Evolutionary conservation across 331 rosid species (phyloP), one percentile per base, ranked within the genome.

Genomic region (Malus hybrid): DNA sequence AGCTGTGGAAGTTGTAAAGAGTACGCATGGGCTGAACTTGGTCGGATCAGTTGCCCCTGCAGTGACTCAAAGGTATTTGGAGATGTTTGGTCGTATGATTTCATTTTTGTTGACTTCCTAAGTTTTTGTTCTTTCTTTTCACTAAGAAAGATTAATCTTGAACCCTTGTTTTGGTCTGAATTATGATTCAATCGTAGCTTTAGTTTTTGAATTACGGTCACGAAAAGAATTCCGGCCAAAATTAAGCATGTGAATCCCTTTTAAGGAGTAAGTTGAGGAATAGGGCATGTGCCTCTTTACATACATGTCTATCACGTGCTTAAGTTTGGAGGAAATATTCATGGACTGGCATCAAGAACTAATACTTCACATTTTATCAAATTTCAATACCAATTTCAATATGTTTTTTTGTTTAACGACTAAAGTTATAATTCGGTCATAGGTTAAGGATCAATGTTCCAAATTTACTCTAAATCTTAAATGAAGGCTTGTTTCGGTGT

Each of bases 21-120:
- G 55, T 87, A 82, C 79, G 87, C 96, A 28, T 94, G 97, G 93
- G 84, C 83, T 64, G 83, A 89, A 68, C 91, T 94, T 55, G 96
- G 97, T 48, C 87, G 78, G 75, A 85, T 92, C 46, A 80, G 85
- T 83, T 94, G 97, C 83, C 81, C 92, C 73, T 92, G 93, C 88
- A 81, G 80, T 63, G 55, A 68, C 70, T 70, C 96, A 52, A 72
- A 84, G 90, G 97, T 91, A 83, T 66, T 8, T 18, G 53, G 20
- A 16, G 68, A 58, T 58, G 20, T 69, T 75, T 9, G 3, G 5
- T 58, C 15, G 28, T 39, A 60, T 44, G 36, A 30, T 56, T 48
- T 50, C n/a, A 5, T 62, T 20, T 39, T 61, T 39, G 12, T 55
- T n/a, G 22, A 58, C 16, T 39, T 53, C 29, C 58, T 12, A 42